phyloP scores from a whole-genome alignment of 2,329 filamentous ascomycete genomes.

The Fusarium concolor region DNA sequence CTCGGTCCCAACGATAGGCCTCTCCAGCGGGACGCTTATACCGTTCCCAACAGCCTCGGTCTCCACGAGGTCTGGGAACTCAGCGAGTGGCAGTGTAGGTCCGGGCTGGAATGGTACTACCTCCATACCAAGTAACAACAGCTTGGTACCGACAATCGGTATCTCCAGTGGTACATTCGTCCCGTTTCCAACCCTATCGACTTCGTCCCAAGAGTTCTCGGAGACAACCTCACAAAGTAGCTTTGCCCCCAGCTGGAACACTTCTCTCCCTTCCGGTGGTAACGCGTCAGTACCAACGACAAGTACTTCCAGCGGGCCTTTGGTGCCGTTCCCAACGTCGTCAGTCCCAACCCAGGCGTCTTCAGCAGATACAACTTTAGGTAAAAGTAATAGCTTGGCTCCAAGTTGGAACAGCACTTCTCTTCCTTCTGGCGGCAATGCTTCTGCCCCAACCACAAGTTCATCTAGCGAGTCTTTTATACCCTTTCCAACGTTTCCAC shows the following conservation, averaged over 20 bases:
- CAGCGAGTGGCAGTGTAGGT: not conserved
- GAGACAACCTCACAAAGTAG: not conserved
- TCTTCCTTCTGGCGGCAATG: not conserved
- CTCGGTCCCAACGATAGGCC: not conserved
- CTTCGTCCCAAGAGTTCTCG: not conserved
- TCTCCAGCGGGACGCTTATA: not conserved
- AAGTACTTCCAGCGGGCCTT: not conserved
- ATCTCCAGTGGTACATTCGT: constrained; percentile 9
- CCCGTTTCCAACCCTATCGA: not conserved
- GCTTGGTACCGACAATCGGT: constrained; percentile 6
- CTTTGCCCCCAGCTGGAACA: constrained; percentile 3
- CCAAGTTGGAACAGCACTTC: not conserved
- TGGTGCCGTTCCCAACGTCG: not conserved
- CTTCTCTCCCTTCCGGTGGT: not conserved
- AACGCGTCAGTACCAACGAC: not conserved
- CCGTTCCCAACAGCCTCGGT: not conserved
- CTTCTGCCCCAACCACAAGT: not conserved
- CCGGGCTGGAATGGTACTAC: constrained; percentile 15
- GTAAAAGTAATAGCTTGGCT: not conserved
- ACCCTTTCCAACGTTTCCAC: not conserved
- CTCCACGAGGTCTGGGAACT: not conserved
- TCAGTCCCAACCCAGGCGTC: not conserved
- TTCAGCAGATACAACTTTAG: rapidly evolving
- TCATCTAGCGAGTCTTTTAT: not conserved
- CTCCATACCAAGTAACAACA: not conserved